Evolutionary conservation across 2,329 filamentous ascomycete genomes (phyloP).

Genomic region (Elsinoe necatrix): DNA sequence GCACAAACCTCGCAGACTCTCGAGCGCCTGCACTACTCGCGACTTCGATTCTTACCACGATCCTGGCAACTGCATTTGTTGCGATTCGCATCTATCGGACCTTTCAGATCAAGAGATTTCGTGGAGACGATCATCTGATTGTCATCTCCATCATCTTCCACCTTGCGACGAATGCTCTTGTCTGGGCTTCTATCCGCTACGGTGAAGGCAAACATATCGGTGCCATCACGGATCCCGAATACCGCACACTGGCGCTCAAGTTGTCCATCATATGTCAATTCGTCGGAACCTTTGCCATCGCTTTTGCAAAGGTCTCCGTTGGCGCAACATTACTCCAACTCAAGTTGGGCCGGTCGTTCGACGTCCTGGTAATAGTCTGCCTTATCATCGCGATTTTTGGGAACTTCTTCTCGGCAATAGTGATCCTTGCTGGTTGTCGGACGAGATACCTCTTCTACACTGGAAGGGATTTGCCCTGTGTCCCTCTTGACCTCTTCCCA

Average conservation of each 20-base stretch:
- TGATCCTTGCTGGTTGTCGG: slow-evolving; percentile 2
- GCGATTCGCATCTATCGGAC: neutral
- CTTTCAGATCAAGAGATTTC: slow-evolving; percentile 3
- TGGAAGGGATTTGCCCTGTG: neutral
- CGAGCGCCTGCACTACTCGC: neutral
- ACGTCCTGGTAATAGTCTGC: neutral
- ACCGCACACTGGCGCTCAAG: neutral
- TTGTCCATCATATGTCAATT: neutral
- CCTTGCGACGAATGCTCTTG: neutral
- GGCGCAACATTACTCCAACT: slow-evolving; percentile 4
- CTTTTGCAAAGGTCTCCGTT: slow-evolving; percentile 8
- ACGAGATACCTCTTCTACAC: slow-evolving; percentile 8
- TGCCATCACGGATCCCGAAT: neutral
- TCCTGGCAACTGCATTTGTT: slow-evolving; percentile 1
- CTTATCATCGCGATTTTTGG: neutral
- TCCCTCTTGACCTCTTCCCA: neutral
- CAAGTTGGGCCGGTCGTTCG: neutral
- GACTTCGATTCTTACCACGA: neutral
- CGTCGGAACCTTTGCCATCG: neutral
- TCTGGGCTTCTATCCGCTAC: neutral
- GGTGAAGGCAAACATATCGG: slow-evolving; percentile 7
- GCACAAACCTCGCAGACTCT: neutral
- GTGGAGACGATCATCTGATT: slow-evolving; percentile 5
- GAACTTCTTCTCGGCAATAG: slow-evolving; percentile 2
- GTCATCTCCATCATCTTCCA: neutral